Conservation (phyloP, 805 yeast species). For the Metschnikowia lachancei region DNA sequence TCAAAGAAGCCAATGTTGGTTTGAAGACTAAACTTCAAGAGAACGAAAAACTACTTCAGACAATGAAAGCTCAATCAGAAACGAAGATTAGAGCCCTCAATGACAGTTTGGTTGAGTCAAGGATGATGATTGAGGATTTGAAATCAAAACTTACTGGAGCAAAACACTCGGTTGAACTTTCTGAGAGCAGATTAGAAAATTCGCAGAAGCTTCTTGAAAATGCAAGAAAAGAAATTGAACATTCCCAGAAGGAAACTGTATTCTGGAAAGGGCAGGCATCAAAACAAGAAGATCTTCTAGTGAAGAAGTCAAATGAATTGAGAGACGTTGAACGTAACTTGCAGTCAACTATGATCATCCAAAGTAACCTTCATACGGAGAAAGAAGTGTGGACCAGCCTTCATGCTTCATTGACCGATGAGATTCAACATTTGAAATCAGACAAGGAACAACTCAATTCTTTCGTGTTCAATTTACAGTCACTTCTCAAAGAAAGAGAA, state of each 20-base stretch:
- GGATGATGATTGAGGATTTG: conserved; percentile 38
- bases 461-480: conserved; percentile 58
- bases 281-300: conserved; percentile 36
- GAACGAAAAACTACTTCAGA: conserved; percentile 35
- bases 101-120: conserved; percentile 28
- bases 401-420: conserved; percentile 51
- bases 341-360: conserved; percentile 44
- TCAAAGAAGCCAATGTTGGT: conserved; percentile 28
- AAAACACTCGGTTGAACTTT: conserved; percentile 51
- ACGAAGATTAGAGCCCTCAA: conserved; percentile 48
- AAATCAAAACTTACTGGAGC: conserved; percentile 52
- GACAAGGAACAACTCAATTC: conserved; percentile 61
- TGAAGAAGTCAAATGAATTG: conserved; percentile 47
- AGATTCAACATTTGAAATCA: conserved; percentile 48
- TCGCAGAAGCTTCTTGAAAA: conserved; percentile 33
- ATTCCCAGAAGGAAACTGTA: conserved; percentile 27
- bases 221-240: conserved; percentile 27
- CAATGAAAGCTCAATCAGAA: conserved; percentile 38
- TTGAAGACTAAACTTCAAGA: conserved; percentile 35
- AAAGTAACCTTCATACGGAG: conserved; percentile 54
- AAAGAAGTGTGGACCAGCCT: conserved; percentile 47
- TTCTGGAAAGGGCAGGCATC: conserved; percentile 44
- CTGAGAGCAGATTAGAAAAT: conserved; percentile 51
- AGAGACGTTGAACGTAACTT: conserved; percentile 48
- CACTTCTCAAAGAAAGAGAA: conserved; percentile 61